Conservation (phyloP, 2,329 filamentous ascomycete species). For the Colletotrichum godetiae region DNA sequence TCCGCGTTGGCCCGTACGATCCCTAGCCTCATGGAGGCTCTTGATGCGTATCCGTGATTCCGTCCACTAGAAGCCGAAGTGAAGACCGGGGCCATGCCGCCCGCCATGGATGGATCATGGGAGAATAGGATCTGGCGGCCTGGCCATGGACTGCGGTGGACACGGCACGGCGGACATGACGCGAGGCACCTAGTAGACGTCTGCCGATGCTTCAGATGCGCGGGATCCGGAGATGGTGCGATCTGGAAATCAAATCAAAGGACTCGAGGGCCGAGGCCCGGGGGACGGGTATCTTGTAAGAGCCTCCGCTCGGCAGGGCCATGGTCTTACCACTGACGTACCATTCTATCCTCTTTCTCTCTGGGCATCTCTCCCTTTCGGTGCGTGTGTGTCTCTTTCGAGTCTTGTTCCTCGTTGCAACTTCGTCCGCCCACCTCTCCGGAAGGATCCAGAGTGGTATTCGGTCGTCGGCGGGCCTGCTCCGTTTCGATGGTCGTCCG, state of each 20-base stretch:
- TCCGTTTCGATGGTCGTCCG: slow-evolving; percentile 6
- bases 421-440: not conserved
- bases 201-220: slow-evolving; percentile 24
- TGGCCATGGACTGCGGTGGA: not conserved
- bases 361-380: not conserved
- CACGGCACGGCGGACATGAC: not conserved
- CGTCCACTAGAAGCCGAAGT: not conserved
- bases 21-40: not conserved
- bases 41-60: not conserved
- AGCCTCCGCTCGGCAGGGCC: not conserved
- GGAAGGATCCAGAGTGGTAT: slow-evolving; percentile 26
- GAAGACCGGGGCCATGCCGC: not conserved
- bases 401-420: not conserved
- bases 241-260: slow-evolving; percentile 15
- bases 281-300: not conserved
- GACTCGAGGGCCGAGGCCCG: not conserved
- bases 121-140: not conserved
- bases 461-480: slow-evolving; percentile 29
- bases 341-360: not conserved
- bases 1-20: not conserved
- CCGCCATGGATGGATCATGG: no score
- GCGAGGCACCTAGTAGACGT: slow-evolving; percentile 2
- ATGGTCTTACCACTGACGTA: not conserved
- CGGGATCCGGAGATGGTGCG: slow-evolving; percentile 25
- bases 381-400: not conserved